Conservation (phyloP, 306 rosid species). For the Casuarina equisetifolia region DNA sequence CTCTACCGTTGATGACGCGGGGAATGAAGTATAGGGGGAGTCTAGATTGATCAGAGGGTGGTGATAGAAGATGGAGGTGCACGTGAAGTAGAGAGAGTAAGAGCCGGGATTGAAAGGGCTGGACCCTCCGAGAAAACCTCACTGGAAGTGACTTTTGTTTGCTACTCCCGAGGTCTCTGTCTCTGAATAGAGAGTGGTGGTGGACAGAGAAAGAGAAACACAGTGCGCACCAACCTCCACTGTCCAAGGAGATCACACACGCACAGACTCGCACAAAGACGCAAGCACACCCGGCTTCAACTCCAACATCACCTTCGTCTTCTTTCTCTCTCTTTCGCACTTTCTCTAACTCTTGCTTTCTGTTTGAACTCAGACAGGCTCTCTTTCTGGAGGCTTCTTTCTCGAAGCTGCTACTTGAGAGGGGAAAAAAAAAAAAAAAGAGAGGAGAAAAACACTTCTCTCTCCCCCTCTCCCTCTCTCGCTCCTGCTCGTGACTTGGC, state of each 20-base stretch:
- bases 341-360: slow-evolving; percentile 14
- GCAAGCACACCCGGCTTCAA: too few relatives aligned
- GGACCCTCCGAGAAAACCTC: slow-evolving; percentile 59
- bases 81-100: background rate
- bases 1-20: background rate
- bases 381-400: slow-evolving; percentile 11
- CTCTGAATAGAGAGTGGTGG: slow-evolving; percentile 20
- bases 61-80: background rate
- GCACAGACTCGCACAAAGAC: background rate
- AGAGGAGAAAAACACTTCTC: too few relatives aligned
- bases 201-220: slow-evolving; percentile 29
- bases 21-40: background rate
- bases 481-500: too few relatives aligned
- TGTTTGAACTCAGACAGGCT: slow-evolving; percentile 16
- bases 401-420: slow-evolving; percentile 23
- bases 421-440: background rate
- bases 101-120: background rate
- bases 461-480: background rate
- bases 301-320: background rate
- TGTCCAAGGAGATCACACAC: slow-evolving; percentile 50
- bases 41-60: slow-evolving; percentile 31
- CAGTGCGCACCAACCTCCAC: slow-evolving; percentile 58
- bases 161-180: slow-evolving; percentile 54
- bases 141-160: slow-evolving; percentile 46
- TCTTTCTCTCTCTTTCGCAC: background rate